Percentiles rank a stretch among this genome's conserved stretches.
phyloP scores from a whole-genome alignment of 306 rosid genomes.

The Purshia tridentata region DNA sequence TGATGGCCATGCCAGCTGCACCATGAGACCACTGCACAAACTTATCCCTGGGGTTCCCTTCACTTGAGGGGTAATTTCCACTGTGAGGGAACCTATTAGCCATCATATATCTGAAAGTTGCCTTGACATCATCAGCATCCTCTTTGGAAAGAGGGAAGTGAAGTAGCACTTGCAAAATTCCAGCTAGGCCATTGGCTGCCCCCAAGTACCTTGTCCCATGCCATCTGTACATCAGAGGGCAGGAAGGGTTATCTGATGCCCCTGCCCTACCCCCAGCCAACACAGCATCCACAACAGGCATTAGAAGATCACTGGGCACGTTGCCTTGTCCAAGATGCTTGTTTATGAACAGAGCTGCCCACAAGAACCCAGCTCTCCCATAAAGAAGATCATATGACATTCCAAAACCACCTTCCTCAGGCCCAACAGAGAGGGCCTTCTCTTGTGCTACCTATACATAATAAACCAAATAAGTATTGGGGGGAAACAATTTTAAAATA shows the following conservation, averaged over 20 bases:
- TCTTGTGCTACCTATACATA: slow-evolving; percentile 63
- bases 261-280: slow-evolving; percentile 92
- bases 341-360: slow-evolving; percentile 74
- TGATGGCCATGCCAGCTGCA: slow-evolving; percentile 79
- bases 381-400: slow-evolving; percentile 92
- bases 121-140: slow-evolving; percentile 76
- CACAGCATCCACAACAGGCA: slow-evolving; percentile 66
- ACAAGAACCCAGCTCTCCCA: slow-evolving; percentile 84
- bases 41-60: slow-evolving; percentile 81
- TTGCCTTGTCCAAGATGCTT: slow-evolving; percentile 58
- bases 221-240: slow-evolving; percentile 94
- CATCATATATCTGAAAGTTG: slow-evolving; percentile 70
- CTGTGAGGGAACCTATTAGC: slow-evolving; percentile 77
- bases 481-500: no score
- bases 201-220: slow-evolving; percentile 92
- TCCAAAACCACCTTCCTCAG: slow-evolving; percentile 97
- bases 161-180: slow-evolving; percentile 73
- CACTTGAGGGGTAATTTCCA: slow-evolving; percentile 93
- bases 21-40: slow-evolving; percentile 93
- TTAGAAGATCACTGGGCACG: slow-evolving; percentile 54
- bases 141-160: slow-evolving; percentile 66
- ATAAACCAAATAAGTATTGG: neutral
- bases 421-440: slow-evolving; percentile 79
- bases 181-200: slow-evolving; percentile 87
- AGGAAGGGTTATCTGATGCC: slow-evolving; percentile 64